Base-by-base conservation (phyloP, 108 stramenopile genomes). In the Cyclotella kingstonii region DNA sequence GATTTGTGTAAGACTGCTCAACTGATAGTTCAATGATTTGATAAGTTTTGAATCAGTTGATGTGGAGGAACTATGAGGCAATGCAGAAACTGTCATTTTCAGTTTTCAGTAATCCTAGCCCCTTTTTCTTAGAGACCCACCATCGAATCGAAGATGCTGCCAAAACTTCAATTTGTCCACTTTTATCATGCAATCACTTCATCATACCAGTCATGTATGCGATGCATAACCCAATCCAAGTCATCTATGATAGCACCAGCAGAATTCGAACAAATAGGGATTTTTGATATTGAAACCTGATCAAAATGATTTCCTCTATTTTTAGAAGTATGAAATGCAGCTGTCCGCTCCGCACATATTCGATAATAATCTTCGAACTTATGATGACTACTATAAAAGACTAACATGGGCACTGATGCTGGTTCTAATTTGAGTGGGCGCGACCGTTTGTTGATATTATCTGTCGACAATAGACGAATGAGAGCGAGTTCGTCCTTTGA, bases 151-250 rank as follows among this genome's bases (percentile, higher is more conserved):
- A n/a, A n/a, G n/a, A n/a, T n/a, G n/a, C n/a, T n/a, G n/a, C n/a
- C n/a, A n/a, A n/a, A n/a, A n/a, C n/a, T n/a, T n/a, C n/a, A n/a
- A n/a, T n/a, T n/a, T n/a, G n/a, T n/a, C n/a, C n/a, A n/a, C n/a
- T n/a, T n/a, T n/a, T n/a, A n/a, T 70, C 60, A 71, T 31, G 70
- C 70, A 19, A 71, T 54, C 14, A 35, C 34, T 5, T 54, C 60
- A 55, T 71, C 70, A 53, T 71, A 71, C 70, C 70, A 71, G 39
- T 71, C 70, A 26, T 62, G 55, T 26, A 71, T 71, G 8, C 51
- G 41, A 14, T 46, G 10, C 69, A 53, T 60, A 0, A 46, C 49
- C 60, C 30, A 43, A 27, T 61, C 42, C 7, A 60, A 11, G 44
- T 70, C 69, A 21, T 59, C 57, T 9, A 11, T 40, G 4, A 36